Evolutionary conservation across 208 protist genomes (phyloP).

Genomic region (Herpetomonas tarakana): DNA sequence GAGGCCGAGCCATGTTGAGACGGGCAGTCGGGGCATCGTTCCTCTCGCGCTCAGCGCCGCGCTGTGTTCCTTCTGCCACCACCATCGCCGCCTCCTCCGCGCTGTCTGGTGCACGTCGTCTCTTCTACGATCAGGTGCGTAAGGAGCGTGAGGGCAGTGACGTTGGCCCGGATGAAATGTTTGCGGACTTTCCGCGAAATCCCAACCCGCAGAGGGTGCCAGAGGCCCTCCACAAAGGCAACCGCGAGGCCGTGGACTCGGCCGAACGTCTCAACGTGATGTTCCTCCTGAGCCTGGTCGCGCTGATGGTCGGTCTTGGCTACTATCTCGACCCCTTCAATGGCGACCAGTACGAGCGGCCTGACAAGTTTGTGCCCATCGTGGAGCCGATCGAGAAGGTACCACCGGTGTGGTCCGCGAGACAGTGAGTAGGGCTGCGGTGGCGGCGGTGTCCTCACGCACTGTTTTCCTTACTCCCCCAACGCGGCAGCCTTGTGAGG

Average conservation of each 20-base stretch:
- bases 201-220: slow-evolving; percentile 41
- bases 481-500: no score
- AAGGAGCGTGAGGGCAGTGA: slow-evolving; percentile 50
- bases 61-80: no score
- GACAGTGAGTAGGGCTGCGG: no score
- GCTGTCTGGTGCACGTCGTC: no score
- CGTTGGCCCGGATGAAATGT: slow-evolving; percentile 46
- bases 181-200: slow-evolving; percentile 54
- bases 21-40: no score
- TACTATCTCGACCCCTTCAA: slow-evolving; percentile 46
- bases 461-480: no score
- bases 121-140: slow-evolving; percentile 67
- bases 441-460: no score
- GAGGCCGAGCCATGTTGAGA: no score
- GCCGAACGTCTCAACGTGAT: slow-evolving; percentile 38
- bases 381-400: not conserved
- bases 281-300: slow-evolving; percentile 32
- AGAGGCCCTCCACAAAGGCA: slow-evolving; percentile 38
- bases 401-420: not conserved
- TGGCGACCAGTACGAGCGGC: slow-evolving; percentile 28
- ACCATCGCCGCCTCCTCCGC: no score
- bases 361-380: slow-evolving; percentile 25
- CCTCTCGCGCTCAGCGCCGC: no score
- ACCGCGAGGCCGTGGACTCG: slow-evolving; percentile 26
- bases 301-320: slow-evolving; percentile 1